Evolutionary conservation across 768 basidiomycete species (phyloP), one percentile per base, ranked within the genome.

Genomic region (Coprinopsis strossmayeri): DNA sequence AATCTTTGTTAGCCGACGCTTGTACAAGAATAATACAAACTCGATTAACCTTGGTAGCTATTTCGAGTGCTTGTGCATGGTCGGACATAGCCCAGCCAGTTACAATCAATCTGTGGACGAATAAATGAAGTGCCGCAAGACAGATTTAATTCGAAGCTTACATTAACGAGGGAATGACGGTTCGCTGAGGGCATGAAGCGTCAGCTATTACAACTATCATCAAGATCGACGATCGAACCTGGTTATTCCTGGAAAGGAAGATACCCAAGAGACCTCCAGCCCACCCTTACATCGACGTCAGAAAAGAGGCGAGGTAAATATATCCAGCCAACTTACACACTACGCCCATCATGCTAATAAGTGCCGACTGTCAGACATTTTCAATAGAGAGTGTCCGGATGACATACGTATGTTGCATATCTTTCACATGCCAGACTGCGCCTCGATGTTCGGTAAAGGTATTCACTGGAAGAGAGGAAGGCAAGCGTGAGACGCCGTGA

Each of bases 61-160:
- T 70, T 80, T 82, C 84, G 42, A 92, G 72, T 3, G 79, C 81
- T 68, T 97, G 93, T 0, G 79, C 79, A 55, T 96, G 93, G 37
- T 89, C 82, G 0, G 87, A 87, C 88, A 96, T 94, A 0, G 85
- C 92, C 84, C 88, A 95, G 4, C 94, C 94, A 0, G 94, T 96
- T 50, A 96, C 70, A 50, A 91, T 82, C 54, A 94, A 84, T 41
- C 87, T 91, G 17, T 32, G 7, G 30, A 32, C 15, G 30, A 32
- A 32, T 32, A 18, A 38, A 38, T 38, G 11, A 38, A 18, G n/a
- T 5, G 35, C 35, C 10, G 11, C 9, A 38, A 18, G 5, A 5
- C 5, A 38, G 18, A 38, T 38, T 38, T 30, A 28, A 24, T 23
- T n/a, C 32, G 26, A 45, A 39, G 15, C 15, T 18, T 50, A 92